A percentile compares a stretch with the other conserved stretches of the same genome.
These are phyloP conservation scores for Schizophyllum amplum DNA, from an alignment of 1,284 basidiomycete genomes.

Conservation along the genomic window DNA sequence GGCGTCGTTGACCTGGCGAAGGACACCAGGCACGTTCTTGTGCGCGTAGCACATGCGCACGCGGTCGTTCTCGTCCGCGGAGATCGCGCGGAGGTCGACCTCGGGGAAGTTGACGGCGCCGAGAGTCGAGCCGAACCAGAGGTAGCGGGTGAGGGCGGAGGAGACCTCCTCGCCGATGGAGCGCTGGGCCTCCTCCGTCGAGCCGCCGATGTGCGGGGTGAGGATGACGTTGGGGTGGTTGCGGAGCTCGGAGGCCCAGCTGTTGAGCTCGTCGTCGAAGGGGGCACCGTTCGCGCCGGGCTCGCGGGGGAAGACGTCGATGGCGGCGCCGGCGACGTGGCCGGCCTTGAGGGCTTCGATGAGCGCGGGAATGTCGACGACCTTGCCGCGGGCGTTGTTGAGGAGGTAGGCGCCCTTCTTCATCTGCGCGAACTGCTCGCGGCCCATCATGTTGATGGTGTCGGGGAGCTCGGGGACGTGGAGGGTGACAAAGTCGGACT, in stretches of 20 bases:
- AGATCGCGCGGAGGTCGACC: conserved; percentile 91
- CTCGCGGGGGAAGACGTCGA: conserved; percentile 95
- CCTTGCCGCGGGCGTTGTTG: conserved; percentile 95
- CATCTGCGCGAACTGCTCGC: conserved; percentile 79
- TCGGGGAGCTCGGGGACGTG: conserved; percentile 97
- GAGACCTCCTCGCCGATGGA: conserved; percentile 98
- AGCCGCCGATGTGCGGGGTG: conserved; percentile 98
- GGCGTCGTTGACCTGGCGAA: conserved; percentile 90
- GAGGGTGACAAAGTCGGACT: conserved; percentile 91
- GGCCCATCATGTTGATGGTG: conserved; percentile 91
- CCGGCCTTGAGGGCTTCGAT: conserved; percentile 75
- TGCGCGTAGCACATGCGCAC: conserved; percentile 96
- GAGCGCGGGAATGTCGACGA: conserved; percentile 92
- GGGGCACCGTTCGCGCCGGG: conserved; percentile 85
- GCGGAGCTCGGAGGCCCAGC: conserved; percentile 72
- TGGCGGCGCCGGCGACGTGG: conserved; percentile 90
- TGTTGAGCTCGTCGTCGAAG: conserved; percentile 81
- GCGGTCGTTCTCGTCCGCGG: conserved; percentile 72
- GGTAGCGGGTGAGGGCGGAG: conserved; percentile 79
- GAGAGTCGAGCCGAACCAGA: conserved; percentile 86
- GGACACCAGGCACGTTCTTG: conserved; percentile 95
- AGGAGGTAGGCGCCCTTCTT: conserved; percentile 94
- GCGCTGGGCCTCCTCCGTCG: conserved; percentile 96
- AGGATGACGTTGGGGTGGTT: conserved; percentile 84
- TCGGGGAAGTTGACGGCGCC: conserved; percentile 99